Conservation (phyloP, 108 stramenopile species). For the Nannochloropsis granulata region DNA sequence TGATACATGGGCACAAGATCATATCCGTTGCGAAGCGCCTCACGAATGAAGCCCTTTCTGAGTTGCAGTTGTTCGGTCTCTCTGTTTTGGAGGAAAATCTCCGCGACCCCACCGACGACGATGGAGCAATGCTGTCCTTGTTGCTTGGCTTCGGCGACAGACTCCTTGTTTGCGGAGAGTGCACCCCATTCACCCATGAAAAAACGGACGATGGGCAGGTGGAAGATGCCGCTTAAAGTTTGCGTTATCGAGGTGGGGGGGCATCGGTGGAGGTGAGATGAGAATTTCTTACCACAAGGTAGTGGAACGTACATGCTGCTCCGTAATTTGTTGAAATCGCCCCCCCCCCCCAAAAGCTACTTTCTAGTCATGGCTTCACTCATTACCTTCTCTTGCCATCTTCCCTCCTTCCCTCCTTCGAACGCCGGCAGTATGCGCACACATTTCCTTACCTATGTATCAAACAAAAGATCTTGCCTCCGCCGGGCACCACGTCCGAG, state of each 20-base stretch:
- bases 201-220: neutral
- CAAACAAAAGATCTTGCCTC: neutral
- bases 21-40: neutral
- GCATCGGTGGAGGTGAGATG: too few relatives aligned
- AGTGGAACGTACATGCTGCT: too few relatives aligned
- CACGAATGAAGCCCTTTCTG: neutral
- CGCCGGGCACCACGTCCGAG: neutral
- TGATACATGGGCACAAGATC: neutral
- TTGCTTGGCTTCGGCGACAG: neutral
- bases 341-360: too few relatives aligned
- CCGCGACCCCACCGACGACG: neutral
- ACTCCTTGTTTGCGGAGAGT: neutral
- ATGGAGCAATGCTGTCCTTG: neutral
- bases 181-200: neutral
- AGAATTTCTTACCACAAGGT: too few relatives aligned
- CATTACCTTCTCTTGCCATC: too few relatives aligned
- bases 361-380: too few relatives aligned
- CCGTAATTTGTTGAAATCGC: too few relatives aligned
- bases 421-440: too few relatives aligned
- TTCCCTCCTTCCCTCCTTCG: too few relatives aligned
- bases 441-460: neutral
- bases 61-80: neutral
- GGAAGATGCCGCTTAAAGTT: neutral
- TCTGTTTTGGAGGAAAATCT: neutral
- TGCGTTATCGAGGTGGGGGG: too few relatives aligned